These are phyloP conservation scores for Zoysia pacifica DNA, from an alignment of 176 grass and related monocot species.

Conservation along the genomic window DNA sequence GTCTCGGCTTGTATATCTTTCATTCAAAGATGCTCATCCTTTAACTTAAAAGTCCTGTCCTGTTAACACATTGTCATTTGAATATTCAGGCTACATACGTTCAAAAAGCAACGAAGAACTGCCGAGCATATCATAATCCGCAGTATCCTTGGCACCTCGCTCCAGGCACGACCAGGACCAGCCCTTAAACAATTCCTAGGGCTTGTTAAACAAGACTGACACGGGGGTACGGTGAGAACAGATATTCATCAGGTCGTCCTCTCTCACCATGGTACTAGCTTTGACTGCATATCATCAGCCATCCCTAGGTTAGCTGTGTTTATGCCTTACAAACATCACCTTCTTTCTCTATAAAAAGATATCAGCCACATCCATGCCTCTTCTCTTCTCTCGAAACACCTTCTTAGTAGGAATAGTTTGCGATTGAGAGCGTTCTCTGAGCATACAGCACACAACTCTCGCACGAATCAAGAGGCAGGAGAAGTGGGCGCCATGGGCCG, in stretches of 20 bases:
- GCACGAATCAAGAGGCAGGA: not conserved
- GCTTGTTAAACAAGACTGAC: constrained; percentile 43
- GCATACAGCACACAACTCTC: not conserved
- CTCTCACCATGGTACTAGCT: constrained; percentile 16
- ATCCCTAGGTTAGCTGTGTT: constrained; percentile 1
- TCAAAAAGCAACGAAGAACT: not conserved
- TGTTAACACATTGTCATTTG: not conserved
- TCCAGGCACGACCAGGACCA: constrained; percentile 30
- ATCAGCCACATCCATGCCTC: not conserved
- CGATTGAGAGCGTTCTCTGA: not conserved
- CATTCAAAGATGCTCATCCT: not conserved
- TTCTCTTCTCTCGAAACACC: not conserved
- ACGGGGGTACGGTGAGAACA: constrained; percentile 36
- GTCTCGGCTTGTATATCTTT: not conserved
- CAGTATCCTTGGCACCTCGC: constrained; percentile 40
- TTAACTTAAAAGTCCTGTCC: not conserved
- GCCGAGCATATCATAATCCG: not conserved
- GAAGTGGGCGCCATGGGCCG: not conserved
- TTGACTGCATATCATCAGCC: constrained; percentile 43
- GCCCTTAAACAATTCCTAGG: constrained; percentile 47
- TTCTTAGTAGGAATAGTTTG: not conserved
- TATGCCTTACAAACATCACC: not conserved
- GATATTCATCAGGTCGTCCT: constrained; percentile 41
- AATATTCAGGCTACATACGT: not conserved
- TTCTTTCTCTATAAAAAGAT: constrained; percentile 36